These are phyloP conservation scores for Prunus yedoensis DNA, from an alignment of 331 rosid species.

Conservation along the genomic window DNA sequence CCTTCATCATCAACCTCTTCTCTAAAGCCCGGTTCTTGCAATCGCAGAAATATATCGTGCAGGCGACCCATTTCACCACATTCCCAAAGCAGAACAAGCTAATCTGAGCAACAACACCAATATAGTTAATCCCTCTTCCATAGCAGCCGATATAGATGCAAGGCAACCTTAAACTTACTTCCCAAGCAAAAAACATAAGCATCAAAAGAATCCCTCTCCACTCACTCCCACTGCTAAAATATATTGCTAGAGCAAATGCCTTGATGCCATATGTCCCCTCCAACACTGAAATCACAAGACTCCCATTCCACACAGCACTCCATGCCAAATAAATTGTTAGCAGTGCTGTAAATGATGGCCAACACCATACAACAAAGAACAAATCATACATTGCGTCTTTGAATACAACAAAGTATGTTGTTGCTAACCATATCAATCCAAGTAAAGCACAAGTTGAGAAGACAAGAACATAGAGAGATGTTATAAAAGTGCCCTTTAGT, in stretches of 20 bases:
- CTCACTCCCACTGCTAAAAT: slow-evolving; percentile 37
- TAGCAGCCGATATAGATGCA: slow-evolving; percentile 38
- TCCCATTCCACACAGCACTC: slow-evolving; percentile 60
- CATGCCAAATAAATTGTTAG: slow-evolving; percentile 42
- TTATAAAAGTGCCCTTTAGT: slow-evolving; percentile 34
- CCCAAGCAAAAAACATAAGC: slow-evolving; percentile 54
- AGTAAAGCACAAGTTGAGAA: slow-evolving; percentile 25
- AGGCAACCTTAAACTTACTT: slow-evolving; percentile 37
- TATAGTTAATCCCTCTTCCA: slow-evolving; percentile 16
- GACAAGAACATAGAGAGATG: slow-evolving; percentile 35
- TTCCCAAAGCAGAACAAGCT: slow-evolving; percentile 43
- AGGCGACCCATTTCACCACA: slow-evolving; percentile 57
- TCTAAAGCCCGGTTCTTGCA: slow-evolving; percentile 43
- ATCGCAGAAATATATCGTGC: slow-evolving; percentile 52
- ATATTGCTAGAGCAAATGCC: slow-evolving; percentile 41
- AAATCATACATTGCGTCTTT: background rate
- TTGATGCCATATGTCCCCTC: slow-evolving; percentile 45
- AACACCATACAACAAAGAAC: slow-evolving; percentile 9
- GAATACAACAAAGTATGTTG: slow-evolving; percentile 17
- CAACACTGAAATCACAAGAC: slow-evolving; percentile 52
- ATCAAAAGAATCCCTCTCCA: slow-evolving; percentile 46
- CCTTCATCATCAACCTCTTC: slow-evolving; percentile 46
- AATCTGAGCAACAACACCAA: slow-evolving; percentile 21
- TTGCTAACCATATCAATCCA: slow-evolving; percentile 31
- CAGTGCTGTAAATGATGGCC: slow-evolving; percentile 19